Conservation (phyloP, 495 filamentous ascomycete genomes). For the Daldinia grandis region DNA sequence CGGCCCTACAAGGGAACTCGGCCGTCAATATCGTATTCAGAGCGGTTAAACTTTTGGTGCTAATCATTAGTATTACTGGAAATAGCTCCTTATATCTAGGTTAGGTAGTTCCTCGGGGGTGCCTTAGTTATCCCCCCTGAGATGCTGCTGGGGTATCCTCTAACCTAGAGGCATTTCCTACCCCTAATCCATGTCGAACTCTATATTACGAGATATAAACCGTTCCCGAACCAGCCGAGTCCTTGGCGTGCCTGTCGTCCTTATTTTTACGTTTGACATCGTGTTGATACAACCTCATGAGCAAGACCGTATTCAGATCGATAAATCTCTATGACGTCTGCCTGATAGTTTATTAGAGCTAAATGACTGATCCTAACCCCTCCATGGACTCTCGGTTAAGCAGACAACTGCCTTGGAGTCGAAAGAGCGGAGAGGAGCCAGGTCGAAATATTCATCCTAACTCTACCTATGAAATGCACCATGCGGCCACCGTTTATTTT, state of each 20-base stretch:
- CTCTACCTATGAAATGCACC: neutral
- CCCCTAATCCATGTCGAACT: slow-evolving; percentile 10
- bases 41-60: neutral
- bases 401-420: neutral
- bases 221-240: slow-evolving; percentile 16
- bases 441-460: neutral
- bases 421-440: neutral
- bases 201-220: neutral
- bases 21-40: neutral
- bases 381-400: neutral
- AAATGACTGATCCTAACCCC: neutral
- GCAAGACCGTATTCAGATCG: neutral
- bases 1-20: neutral
- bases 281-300: neutral
- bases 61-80: neutral
- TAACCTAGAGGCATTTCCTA: neutral
- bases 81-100: neutral
- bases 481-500: neutral
- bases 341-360: neutral
- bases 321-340: neutral
- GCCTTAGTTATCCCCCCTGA: neutral
- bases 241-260: slow-evolving; percentile 4
- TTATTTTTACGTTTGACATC: slow-evolving; percentile 14
- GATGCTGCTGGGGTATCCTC: neutral
- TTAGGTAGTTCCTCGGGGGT: neutral